phyloP scores from a whole-genome alignment of 164 flowering plant genomes.

The Vitis amurensis region DNA sequence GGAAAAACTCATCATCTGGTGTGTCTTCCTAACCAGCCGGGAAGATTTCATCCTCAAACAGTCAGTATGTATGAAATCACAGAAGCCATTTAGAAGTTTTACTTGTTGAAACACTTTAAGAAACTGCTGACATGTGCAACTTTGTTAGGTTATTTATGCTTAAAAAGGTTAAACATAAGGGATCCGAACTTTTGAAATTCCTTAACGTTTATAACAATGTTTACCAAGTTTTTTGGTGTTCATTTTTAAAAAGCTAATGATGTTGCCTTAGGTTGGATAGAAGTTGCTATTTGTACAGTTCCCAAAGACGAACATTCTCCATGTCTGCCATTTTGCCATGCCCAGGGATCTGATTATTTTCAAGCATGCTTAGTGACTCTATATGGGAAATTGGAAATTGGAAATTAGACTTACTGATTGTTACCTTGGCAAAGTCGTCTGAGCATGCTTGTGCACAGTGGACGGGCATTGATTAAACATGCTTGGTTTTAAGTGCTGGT shows the following conservation, averaged over 20 bases:
- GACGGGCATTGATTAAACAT: no score
- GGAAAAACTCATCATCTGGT: constrained; percentile 18
- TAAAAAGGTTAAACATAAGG: constrained; percentile 3
- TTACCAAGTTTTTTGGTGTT: background rate
- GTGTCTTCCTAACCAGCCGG: constrained; percentile 13
- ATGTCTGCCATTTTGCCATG: no score
- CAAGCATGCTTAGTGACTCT: background rate
- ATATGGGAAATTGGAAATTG: background rate
- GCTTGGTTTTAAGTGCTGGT: no score
- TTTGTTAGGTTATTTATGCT: constrained; percentile 2
- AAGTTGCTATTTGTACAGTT: background rate
- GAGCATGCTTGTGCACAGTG: no score
- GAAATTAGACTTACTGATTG: background rate
- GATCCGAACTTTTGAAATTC: constrained; percentile 13
- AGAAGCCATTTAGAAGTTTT: background rate
- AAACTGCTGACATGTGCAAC: constrained; percentile 12
- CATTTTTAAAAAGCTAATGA: background rate
- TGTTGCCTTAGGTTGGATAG: background rate
- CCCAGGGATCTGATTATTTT: background rate
- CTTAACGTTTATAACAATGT: background rate
- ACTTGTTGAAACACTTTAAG: background rate
- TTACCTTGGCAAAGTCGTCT: no score
- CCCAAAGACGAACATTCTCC: background rate
- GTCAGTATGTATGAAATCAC: constrained; percentile 1
- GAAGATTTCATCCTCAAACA: background rate